These are phyloP conservation scores for Neurospora sp. DNA, from an alignment of 495 filamentous ascomycete species.

Conservation along the genomic window DNA sequence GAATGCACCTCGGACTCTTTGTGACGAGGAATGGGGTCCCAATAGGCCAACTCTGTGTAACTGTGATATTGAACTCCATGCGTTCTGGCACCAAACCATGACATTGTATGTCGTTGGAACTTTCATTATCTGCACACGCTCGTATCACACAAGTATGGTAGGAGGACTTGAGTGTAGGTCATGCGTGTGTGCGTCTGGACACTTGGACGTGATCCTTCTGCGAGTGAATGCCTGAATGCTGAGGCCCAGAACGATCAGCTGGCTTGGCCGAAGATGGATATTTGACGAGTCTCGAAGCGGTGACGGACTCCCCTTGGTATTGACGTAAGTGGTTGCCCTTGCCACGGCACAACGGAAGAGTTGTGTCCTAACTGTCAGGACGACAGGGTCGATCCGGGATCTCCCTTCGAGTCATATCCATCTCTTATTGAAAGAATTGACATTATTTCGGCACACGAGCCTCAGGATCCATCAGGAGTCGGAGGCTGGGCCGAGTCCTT, in stretches of 20 bases:
- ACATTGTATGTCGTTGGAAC: background rate
- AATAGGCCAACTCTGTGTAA: background rate
- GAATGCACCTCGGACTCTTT: background rate
- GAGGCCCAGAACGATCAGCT: background rate
- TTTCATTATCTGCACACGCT: background rate
- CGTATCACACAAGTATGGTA: background rate
- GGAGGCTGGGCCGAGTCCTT: background rate
- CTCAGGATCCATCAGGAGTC: background rate
- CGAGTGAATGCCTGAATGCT: background rate
- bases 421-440: background rate
- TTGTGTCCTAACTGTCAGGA: background rate
- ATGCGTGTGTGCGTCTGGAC: background rate
- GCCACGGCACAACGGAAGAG: background rate
- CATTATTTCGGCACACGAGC: background rate
- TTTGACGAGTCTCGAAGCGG: background rate
- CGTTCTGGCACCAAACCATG: background rate
- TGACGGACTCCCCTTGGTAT: background rate
- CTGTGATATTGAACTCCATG: background rate
- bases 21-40: background rate
- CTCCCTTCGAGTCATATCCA: background rate
- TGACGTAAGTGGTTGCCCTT: background rate
- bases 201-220: background rate
- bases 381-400: background rate
- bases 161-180: background rate
- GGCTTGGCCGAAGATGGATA: background rate